phyloP scores from a whole-genome alignment of 139 green algal species.

The Chlorella sp. region DNA sequence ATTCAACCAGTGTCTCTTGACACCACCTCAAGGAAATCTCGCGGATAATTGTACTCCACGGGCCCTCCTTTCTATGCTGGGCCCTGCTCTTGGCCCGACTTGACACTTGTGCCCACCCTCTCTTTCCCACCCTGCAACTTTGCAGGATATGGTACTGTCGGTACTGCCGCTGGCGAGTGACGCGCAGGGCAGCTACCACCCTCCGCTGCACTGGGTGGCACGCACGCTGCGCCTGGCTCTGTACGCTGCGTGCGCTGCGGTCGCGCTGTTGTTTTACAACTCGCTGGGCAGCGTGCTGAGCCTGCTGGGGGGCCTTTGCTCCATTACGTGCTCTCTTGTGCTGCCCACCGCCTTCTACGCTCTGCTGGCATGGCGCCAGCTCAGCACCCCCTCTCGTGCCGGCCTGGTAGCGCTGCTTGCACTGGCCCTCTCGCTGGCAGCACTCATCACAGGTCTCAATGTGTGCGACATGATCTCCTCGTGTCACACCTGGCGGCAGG shows the following conservation, averaged over 20 bases:
- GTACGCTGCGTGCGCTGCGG: background rate
- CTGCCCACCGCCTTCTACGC: conserved; percentile 56
- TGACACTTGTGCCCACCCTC: background rate
- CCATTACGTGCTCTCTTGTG: conserved; percentile 57
- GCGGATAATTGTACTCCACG: no score
- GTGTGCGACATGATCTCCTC: background rate
- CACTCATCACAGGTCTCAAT: conserved; percentile 40
- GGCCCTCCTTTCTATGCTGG: background rate
- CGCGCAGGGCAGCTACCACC: background rate
- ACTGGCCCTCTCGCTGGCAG: conserved; percentile 18
- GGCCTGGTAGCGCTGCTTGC: conserved; percentile 30
- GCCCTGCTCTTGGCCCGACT: background rate
- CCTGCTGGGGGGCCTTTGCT: conserved; percentile 54
- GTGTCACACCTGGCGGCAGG: background rate
- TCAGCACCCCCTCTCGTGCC: background rate
- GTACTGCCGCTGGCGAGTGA: background rate
- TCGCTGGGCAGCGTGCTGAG: background rate
- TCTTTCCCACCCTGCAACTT: background rate
- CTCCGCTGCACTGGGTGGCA: conserved; percentile 3
- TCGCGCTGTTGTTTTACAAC: background rate
- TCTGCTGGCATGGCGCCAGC: conserved; percentile 43
- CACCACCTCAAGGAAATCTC: no score
- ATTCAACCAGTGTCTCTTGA: no score
- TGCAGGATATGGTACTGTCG: conserved; percentile 11
- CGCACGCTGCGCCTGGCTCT: conserved; percentile 3